phyloP scores from a whole-genome alignment of 1,139 yeast genomes.

The Pichia sp. region DNA sequence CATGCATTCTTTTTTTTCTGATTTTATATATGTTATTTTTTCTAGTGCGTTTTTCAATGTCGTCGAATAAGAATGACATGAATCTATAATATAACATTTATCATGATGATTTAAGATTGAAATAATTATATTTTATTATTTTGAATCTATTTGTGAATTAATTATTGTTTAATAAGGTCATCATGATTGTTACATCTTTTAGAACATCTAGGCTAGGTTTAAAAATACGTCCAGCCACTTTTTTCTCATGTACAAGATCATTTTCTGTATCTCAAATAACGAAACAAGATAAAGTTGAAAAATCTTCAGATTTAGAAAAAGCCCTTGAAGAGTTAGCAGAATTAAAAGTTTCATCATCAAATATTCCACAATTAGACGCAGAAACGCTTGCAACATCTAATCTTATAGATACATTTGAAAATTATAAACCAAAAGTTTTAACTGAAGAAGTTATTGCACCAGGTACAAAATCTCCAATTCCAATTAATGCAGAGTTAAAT shows the following conservation, averaged over 20 bases:
- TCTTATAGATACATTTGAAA: constrained; percentile 27
- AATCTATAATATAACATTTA: too few relatives aligned
- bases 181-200: background rate
- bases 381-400: constrained; percentile 19
- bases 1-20: background rate
- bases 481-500: constrained; percentile 76
- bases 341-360: constrained; percentile 17
- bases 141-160: too few relatives aligned
- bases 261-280: constrained; percentile 2
- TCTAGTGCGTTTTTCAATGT: too few relatives aligned
- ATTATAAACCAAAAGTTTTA: constrained; percentile 39
- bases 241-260: background rate
- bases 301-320: constrained; percentile 16
- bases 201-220: background rate
- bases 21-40: background rate
- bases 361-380: constrained; percentile 17
- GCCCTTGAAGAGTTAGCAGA: constrained; percentile 25
- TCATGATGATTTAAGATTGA: too few relatives aligned
- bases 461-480: constrained; percentile 48
- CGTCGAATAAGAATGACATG: too few relatives aligned
- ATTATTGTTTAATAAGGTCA: too few relatives aligned
- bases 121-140: too few relatives aligned
- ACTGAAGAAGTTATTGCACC: constrained; percentile 33
- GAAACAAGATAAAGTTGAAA: background rate
- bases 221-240: too few relatives aligned